Evolutionary conservation across 495 filamentous ascomycete genomes (phyloP), one percentile per base, ranked within the genome.

Genomic region (Penicillium lividum): DNA sequence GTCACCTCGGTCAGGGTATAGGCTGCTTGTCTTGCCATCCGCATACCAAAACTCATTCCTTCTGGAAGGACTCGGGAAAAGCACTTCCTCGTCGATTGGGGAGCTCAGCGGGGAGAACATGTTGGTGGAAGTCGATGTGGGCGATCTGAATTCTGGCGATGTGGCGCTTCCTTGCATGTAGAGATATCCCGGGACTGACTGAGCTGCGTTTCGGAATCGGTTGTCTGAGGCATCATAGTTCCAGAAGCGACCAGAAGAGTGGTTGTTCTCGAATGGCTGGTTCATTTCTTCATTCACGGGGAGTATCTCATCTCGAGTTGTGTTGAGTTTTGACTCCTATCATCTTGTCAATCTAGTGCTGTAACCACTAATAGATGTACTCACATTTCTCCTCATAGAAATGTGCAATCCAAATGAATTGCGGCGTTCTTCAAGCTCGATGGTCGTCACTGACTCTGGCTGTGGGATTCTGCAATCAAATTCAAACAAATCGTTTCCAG

Each of bases 1-100:
- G 29, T 69, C 57, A 9, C 65, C 73, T 43, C 59, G 38, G 38
- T 70, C 69, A 5, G 70, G 71, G 33, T 60, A 62, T 15, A 59
- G 53, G 44, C 57, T 62, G 40, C 51, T 61, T 3, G 59, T 56
- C 48, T 77, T 77, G 49, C 70, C 72, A 27, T 74, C 74, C 5
- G 66, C 66, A 34, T 64, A 54, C 50, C 67, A 75, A 49, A 69
- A 76, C 47, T 73, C 74, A 28, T 76, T 64, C 7, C 58, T 46
- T 9, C 58, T 43, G 4, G 63, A 55, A 0, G 50, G 8, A 36
- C 10, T 53, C 9, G 68, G 44, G 38, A 70, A 74, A 2, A 60
- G 36, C 9, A 64, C 40, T 16, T 77, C 68, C 7, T 65, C 64
- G 34, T 65, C 72, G 11, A 64, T 54, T 0, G 70, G 65, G 1